Percentiles rank a stretch among this genome's conserved stretches.
These are phyloP conservation scores for Candida cerambycidarum DNA, from an alignment of 805 yeast genomes.

Conservation along the genomic window DNA sequence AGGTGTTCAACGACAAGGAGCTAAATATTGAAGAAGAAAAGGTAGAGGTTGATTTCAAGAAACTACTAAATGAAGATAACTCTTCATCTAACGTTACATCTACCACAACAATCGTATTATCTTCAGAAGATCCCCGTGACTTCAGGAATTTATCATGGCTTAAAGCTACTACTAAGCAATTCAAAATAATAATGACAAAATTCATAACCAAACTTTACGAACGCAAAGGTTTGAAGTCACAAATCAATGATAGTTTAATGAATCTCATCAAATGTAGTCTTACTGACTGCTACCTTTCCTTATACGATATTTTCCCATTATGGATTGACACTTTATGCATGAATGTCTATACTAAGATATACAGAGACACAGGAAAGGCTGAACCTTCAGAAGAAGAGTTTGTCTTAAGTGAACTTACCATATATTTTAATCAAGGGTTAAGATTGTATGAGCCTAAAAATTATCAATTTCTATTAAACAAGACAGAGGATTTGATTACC, in stretches of 20 bases:
- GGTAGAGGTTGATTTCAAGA: constrained; percentile 1
- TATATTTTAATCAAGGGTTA: constrained; percentile 2
- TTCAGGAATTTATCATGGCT: constrained; percentile 33
- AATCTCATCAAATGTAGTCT: constrained; percentile 23
- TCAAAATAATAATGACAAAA: constrained; percentile 31
- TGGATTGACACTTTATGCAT: constrained; percentile 30
- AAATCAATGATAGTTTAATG: constrained; percentile 22
- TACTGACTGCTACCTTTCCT: constrained; percentile 28
- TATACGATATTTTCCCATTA: constrained; percentile 28
- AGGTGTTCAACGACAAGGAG: constrained; percentile 31
- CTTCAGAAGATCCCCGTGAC: background rate
- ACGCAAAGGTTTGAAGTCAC: constrained; percentile 20
- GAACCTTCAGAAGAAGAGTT: constrained; percentile 2
- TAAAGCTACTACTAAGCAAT: constrained; percentile 36
- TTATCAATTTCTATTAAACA: constrained; percentile 11
- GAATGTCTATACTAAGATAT: constrained; percentile 6
- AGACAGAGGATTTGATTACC: constrained; percentile 27
- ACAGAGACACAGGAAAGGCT: constrained; percentile 11
- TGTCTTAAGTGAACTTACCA: constrained; percentile 1
- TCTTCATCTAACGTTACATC: background rate
- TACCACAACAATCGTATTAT: background rate
- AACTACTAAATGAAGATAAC: background rate
- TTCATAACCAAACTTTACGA: constrained; percentile 31
- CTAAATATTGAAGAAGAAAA: constrained; percentile 3
- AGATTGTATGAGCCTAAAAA: background rate